Evolutionary conservation across 1,139 yeast species (phyloP).

Genomic region (Saccharomyces hybrid): DNA sequence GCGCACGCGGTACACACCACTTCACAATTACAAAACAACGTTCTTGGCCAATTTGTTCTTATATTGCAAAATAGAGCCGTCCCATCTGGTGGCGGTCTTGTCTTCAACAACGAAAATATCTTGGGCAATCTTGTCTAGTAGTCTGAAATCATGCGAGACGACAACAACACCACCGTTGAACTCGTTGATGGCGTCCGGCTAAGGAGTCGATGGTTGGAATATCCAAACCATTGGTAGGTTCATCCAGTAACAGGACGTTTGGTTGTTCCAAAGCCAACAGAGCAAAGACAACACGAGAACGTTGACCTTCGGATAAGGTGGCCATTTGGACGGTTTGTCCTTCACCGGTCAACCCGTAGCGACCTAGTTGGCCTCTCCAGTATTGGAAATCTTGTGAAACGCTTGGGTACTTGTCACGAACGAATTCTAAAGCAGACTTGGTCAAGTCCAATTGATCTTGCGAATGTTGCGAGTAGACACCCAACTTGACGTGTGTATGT

Average conservation of each 20-base stretch:
- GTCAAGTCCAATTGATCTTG: constrained; percentile 96
- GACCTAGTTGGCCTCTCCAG: constrained; percentile 98
- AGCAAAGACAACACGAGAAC: constrained; percentile 97
- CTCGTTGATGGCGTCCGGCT: constrained; percentile 91
- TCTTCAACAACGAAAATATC: constrained; percentile 93
- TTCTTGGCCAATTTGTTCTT: constrained; percentile 88
- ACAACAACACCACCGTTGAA: constrained; percentile 98
- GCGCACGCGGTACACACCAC: not conserved
- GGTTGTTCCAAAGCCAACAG: constrained; percentile 91
- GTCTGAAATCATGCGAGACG: constrained; percentile 98
- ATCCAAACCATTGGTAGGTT: constrained; percentile 99
- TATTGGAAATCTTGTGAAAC: constrained; percentile 96
- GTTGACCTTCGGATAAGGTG: constrained; percentile 96
- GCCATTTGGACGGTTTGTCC: constrained; percentile 99
- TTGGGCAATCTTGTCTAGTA: constrained; percentile 93
- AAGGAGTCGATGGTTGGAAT: constrained; percentile 95
- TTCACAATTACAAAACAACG: constrained; percentile 52
- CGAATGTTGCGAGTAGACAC: constrained; percentile 98
- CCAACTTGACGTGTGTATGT: constrained; percentile 95
- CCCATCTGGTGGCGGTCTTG: constrained; percentile 94
- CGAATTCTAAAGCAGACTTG: constrained; percentile 91
- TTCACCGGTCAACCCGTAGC: constrained; percentile 97
- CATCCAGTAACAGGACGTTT: constrained; percentile 89
- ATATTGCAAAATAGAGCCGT: constrained; percentile 81
- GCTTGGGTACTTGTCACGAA: constrained; percentile 81